Evolutionary conservation across 2,329 filamentous ascomycete species (phyloP), one percentile per base, ranked within the genome.

Genomic region (Pseudocercospora pini-densiflorae): DNA sequence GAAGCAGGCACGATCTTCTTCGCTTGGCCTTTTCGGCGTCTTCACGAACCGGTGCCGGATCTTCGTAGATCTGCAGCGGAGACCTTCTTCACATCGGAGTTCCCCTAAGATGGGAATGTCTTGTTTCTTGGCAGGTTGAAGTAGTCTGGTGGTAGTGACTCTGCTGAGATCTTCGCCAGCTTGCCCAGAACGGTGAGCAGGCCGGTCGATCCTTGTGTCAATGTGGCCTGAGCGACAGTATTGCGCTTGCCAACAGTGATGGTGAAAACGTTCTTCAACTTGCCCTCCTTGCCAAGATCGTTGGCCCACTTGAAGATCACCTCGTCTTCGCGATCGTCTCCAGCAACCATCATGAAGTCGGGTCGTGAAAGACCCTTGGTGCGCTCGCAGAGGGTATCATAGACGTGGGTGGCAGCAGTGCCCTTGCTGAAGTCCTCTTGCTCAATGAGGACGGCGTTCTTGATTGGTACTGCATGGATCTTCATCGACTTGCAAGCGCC

Each of bases 291-390:
- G 2, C 81, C 80, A 10, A 97, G 81, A 58, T 88, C 85, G 80
- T 97, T 97, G 19, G 94, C 95, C 94, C 95, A 98, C 68, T 90
- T 90, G 82, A 97, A 98, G 21, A 97, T 91, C 72, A 92, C 91
- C 77, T 98, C 94, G 71, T 98, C 95, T 72, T 97, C 94, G 33
- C 94, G 89, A 49, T 94, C 93, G 75, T 97, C 94, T 43, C 94
- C 94, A 36, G 94, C 88, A 6, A 97, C 92, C 81, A 97, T 88
- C 64, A 98, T 80, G 78, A 97, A 98, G 76, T 97, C 93, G 0
- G 93, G 87, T 0, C 84, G 63, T 31, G 66, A 63, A 2, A 69
- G 31, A 7, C 69, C 67, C 9, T 70, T 68, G 40, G 64, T 68
- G 0, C 62, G 47, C 55, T 70, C 51, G 51, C 73, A 70, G 21